These are phyloP conservation scores for Vanrija humicola DNA, from an alignment of 1,284 basidiomycete species.

Conservation along the genomic window DNA sequence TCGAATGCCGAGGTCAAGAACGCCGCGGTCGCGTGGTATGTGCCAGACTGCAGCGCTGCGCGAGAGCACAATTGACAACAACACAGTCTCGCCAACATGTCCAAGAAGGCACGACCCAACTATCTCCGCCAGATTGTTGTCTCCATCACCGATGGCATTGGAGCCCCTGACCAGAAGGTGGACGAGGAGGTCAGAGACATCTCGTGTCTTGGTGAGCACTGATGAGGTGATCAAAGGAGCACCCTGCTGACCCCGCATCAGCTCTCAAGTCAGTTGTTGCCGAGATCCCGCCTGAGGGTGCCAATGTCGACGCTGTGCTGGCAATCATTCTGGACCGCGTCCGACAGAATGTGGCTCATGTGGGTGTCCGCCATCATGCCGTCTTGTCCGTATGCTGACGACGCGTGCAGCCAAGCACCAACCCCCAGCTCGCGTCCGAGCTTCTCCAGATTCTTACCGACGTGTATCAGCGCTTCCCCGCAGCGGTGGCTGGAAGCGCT, in stretches of 20 bases:
- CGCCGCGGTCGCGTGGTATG: conserved; percentile 86
- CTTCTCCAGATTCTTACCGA: conserved; percentile 87
- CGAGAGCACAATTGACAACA: background rate
- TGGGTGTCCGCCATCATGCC: background rate
- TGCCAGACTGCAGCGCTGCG: background rate
- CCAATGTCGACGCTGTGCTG: background rate
- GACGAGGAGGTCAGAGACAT: conserved; percentile 65
- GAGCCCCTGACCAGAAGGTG: conserved; percentile 22
- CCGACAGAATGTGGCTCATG: conserved; percentile 62
- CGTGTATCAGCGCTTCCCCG: conserved; percentile 79
- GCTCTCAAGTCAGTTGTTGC: conserved; percentile 92
- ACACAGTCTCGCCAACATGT: conserved; percentile 34
- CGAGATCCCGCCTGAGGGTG: conserved; percentile 55
- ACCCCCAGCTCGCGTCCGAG: conserved; percentile 81
- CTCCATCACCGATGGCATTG: conserved; percentile 46
- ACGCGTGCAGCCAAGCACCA: conserved; percentile 51
- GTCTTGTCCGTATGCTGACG: conserved; percentile 8
- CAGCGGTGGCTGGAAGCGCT: conserved; percentile 58
- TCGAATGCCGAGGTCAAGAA: conserved; percentile 98
- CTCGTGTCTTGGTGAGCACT: conserved; percentile 72
- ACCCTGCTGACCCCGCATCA: conserved; percentile 36
- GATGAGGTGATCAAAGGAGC: background rate
- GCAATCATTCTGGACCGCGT: conserved; percentile 7
- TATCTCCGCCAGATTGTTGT: conserved; percentile 86
- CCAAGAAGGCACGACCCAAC: conserved; percentile 44